phyloP scores from a whole-genome alignment of 2,329 filamentous ascomycete genomes.

The Aspergillus transmontanensis region DNA sequence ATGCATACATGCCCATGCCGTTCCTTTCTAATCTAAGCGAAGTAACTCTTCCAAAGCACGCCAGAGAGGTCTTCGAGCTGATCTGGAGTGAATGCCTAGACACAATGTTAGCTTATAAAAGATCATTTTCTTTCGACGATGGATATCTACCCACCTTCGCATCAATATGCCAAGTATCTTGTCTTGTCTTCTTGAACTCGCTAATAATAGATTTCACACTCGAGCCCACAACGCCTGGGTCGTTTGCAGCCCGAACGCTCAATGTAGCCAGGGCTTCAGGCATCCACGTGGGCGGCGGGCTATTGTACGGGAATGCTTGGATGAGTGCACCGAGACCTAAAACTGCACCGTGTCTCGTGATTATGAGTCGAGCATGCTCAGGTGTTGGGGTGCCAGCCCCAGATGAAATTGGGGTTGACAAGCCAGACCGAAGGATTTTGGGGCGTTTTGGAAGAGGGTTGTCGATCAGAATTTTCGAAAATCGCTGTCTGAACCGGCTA shows the following conservation, averaged over 20 bases:
- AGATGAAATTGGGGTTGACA: constrained; percentile 47
- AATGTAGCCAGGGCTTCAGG: constrained; percentile 86
- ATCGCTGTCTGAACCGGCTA: constrained; percentile 72
- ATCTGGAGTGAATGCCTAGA: constrained; percentile 78
- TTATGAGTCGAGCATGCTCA: constrained; percentile 70
- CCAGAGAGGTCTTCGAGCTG: constrained; percentile 94
- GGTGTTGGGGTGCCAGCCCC: constrained; percentile 53
- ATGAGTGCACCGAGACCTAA: constrained; percentile 87
- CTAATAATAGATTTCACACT: constrained; percentile 91
- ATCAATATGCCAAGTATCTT: constrained; percentile 98
- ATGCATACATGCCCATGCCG: neutral
- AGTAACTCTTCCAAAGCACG: constrained; percentile 99
- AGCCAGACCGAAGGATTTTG: constrained; percentile 37
- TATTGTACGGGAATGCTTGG: constrained; percentile 94
- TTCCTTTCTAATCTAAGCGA: constrained; percentile 61
- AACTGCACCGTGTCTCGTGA: constrained; percentile 85
- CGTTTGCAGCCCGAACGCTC: constrained; percentile 80
- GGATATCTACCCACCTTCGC: constrained; percentile 73
- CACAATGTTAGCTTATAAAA: constrained; percentile 6
- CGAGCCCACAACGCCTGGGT: constrained; percentile 90
- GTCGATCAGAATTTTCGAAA: constrained; percentile 73
- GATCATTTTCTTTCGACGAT: neutral
- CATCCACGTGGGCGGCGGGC: constrained; percentile 90
- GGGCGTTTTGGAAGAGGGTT: constrained; percentile 83
- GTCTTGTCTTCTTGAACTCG: constrained; percentile 98